Conservation (phyloP, 495 filamentous ascomycete genomes). For the Penicillium silybi region DNA sequence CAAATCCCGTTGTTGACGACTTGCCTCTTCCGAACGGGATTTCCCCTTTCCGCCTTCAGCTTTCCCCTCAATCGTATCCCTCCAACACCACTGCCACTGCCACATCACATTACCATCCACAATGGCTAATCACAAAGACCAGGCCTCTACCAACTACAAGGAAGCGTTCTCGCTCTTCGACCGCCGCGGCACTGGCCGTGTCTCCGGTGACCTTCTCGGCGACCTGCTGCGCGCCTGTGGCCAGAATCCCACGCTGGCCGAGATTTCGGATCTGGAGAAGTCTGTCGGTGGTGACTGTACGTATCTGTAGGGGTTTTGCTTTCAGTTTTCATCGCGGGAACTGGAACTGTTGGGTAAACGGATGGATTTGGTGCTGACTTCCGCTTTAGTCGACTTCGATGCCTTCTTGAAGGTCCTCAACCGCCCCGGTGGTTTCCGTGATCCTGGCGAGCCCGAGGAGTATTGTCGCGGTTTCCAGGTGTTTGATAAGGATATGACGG, state of each 20-base stretch:
- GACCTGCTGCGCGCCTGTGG: constrained; percentile 95
- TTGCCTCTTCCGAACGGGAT: neutral
- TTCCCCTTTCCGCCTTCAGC: neutral
- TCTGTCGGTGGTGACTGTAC: constrained; percentile 82
- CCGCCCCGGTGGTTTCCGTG: constrained; percentile 95
- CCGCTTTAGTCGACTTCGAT: constrained; percentile 97
- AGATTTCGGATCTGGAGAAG: constrained; percentile 87
- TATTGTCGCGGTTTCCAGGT: constrained; percentile 98
- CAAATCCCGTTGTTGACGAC: constrained; percentile 7
- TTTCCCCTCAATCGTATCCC: neutral
- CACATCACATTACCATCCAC: neutral
- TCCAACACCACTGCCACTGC: neutral
- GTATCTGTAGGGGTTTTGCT: constrained; percentile 41
- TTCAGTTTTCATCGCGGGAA: too few species aligned
- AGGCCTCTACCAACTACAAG: constrained; percentile 99
- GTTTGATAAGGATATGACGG: constrained; percentile 98
- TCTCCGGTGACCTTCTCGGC: constrained; percentile 78
- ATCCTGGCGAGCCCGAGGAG: constrained; percentile 94
- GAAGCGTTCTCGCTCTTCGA: constrained; percentile 99
- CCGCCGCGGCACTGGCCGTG: constrained; percentile 92
- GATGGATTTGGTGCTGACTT: too few species aligned
- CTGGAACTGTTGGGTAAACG: too few species aligned
- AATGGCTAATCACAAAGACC: constrained; percentile 38
- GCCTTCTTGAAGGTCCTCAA: constrained; percentile 94
- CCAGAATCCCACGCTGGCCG: constrained; percentile 92